These are phyloP conservation scores for Cryomyces minteri DNA, from an alignment of 495 filamentous ascomycete genomes.

Conservation along the genomic window DNA sequence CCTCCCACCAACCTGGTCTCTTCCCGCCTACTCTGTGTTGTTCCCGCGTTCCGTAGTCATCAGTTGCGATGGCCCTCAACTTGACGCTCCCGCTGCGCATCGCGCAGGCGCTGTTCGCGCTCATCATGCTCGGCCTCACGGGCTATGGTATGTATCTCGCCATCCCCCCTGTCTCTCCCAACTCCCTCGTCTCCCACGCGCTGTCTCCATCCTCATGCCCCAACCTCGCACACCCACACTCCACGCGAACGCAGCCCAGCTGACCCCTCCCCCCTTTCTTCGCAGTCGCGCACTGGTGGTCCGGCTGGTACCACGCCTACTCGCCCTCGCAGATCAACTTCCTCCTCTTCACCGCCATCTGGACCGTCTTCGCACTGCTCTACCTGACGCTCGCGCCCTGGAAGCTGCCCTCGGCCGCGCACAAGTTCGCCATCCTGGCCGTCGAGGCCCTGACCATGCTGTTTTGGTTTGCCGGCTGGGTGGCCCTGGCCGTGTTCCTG, in stretches of 20 bases:
- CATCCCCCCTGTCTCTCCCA: not conserved
- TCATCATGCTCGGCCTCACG: conserved; percentile 54
- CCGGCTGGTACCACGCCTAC: not conserved
- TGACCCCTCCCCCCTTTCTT: conserved; percentile 3
- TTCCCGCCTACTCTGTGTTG: no score
- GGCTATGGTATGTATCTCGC: conserved; percentile 40
- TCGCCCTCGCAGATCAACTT: conserved; percentile 36
- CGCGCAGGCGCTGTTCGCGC: conserved; percentile 41
- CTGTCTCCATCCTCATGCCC: no score
- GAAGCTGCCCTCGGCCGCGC: conserved; percentile 35
- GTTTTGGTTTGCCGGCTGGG: conserved; percentile 76
- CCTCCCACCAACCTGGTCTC: no score
- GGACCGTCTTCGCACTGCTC: conserved; percentile 47
- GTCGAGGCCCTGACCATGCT: conserved; percentile 56
- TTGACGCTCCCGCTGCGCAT: conserved; percentile 46
- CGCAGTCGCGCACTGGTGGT: conserved; percentile 15
- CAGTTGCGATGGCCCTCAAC: conserved; percentile 20
- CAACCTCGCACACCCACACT: not conserved
- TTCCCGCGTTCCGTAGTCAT: not conserved
- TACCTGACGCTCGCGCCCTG: conserved; percentile 48
- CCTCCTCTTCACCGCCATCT: conserved; percentile 55
- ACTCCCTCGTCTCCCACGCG: not conserved
- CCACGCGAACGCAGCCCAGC: not conserved
- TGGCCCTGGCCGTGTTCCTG: conserved; percentile 48
- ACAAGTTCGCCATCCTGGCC: conserved; percentile 42